Evolutionary conservation across 2,329 filamentous ascomycete genomes (phyloP).

Genomic region (Leptographium lundbergii): DNA sequence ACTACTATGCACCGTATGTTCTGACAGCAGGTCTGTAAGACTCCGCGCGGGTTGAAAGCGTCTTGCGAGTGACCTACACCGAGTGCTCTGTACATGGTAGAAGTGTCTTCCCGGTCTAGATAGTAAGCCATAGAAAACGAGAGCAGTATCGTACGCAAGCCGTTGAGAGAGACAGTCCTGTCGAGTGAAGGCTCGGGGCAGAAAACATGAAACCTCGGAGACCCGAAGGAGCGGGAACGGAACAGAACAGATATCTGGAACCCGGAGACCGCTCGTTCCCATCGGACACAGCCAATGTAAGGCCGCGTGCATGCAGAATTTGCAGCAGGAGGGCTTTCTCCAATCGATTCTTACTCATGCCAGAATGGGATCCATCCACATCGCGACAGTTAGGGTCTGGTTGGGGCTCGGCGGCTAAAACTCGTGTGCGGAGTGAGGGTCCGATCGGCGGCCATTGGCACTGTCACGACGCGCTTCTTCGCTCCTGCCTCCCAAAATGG

Average conservation of each 20-base stretch:
- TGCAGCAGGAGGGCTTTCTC: not conserved
- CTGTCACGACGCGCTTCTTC: conserved; percentile 10
- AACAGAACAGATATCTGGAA: not conserved
- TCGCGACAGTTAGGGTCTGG: conserved; percentile 5
- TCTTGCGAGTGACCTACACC: not conserved
- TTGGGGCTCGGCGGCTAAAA: conserved; percentile 10
- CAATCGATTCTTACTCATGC: not conserved
- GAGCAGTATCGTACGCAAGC: not conserved
- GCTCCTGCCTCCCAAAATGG: conserved; percentile 6
- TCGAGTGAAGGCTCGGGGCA: not conserved
- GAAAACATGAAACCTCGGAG: not conserved
- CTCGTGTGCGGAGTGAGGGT: not conserved
- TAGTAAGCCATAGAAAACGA: too few species aligned
- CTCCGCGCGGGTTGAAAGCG: not conserved
- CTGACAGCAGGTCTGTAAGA: not conserved
- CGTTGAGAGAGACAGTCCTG: not conserved
- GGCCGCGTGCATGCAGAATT: not conserved
- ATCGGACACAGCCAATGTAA: not conserved
- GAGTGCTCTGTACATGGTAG: not conserved
- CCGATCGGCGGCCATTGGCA: not conserved
- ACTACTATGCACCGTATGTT: not conserved
- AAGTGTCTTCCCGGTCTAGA: not conserved
- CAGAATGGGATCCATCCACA: conserved; percentile 5
- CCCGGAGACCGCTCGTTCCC: not conserved
- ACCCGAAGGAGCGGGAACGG: not conserved